Conservation (phyloP, 805 yeast species). For the Pichia rugopelliculosa region DNA sequence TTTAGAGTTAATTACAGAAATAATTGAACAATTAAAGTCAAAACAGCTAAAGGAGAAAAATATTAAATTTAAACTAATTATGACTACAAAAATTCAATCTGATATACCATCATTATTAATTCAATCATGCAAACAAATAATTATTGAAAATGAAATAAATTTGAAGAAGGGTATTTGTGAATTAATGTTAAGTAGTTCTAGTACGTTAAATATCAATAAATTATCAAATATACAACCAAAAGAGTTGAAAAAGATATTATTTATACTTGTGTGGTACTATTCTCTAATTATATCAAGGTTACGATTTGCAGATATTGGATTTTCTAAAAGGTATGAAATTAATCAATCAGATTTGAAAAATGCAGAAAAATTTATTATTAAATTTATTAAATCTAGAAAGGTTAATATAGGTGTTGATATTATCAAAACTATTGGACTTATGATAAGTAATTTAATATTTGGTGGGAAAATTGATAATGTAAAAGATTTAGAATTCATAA, state of each 20-base stretch:
- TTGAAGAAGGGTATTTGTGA: conserved; percentile 38
- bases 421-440: conserved; percentile 27
- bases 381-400: conserved; percentile 27
- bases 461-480: conserved; percentile 53
- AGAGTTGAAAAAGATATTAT: conserved; percentile 41
- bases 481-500: conserved; percentile 34
- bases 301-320: conserved; percentile 57
- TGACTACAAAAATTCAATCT: conserved; percentile 51
- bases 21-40: conserved; percentile 27
- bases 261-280: conserved; percentile 65
- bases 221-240: conserved; percentile 22
- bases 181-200: conserved; percentile 21
- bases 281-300: conserved; percentile 51
- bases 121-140: conserved; percentile 45
- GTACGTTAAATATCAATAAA: conserved; percentile 7
- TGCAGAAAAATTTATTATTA: conserved; percentile 38
- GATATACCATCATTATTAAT: conserved; percentile 50
- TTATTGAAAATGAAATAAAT: conserved; percentile 59
- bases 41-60: conserved; percentile 11
- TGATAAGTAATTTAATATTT: conserved; percentile 51
- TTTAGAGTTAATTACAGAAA: conserved; percentile 48
- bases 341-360: conserved; percentile 63
- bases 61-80: conserved; percentile 45
- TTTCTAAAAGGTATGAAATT: conserved; percentile 55
- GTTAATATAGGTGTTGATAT: not conserved